Evolutionary conservation across 805 yeast genomes (phyloP).

Genomic region (Cyberlindnera amylophila): DNA sequence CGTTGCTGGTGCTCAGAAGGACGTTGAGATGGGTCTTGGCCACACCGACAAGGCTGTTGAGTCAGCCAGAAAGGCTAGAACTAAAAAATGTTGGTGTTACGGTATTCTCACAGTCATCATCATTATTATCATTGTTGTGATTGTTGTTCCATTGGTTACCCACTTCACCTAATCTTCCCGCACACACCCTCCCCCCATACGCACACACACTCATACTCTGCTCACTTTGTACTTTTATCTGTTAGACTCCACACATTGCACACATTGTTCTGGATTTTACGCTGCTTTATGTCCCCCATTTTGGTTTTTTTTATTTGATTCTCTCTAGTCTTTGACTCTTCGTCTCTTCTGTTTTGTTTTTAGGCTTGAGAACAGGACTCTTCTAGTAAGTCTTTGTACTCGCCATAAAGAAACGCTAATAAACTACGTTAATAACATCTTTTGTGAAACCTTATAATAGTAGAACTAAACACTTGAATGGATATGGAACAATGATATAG

Average conservation of each 20-base stretch:
- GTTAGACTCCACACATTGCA: not conserved
- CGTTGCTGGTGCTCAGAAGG: constrained; percentile 78
- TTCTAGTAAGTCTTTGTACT: not conserved
- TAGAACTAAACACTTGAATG: too few relatives aligned
- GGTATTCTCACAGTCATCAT: constrained; percentile 57
- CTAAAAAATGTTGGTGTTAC: constrained; percentile 83
- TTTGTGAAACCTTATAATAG: too few relatives aligned
- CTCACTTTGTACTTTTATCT: constrained; percentile 1
- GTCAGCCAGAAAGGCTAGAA: constrained; percentile 86
- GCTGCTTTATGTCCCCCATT: not conserved
- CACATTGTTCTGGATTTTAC: not conserved
- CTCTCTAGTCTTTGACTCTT: not conserved
- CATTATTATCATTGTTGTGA: constrained; percentile 59
- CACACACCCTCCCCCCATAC: not conserved
- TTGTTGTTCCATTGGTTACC: constrained; percentile 39
- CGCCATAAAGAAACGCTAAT: not conserved
- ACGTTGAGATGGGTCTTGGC: constrained; percentile 91
- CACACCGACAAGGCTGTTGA: constrained; percentile 89
- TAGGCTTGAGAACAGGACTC: too few relatives aligned
- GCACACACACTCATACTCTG: not conserved
- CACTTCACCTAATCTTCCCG: constrained; percentile 18
- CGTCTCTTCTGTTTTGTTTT: too few relatives aligned
- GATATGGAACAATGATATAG: constrained; percentile 30
- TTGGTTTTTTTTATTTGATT: not conserved
- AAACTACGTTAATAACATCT: not conserved